Conservation (phyloP, 192 early-diverging fungal genomes). For the Lobosporangium transversale region DNA sequence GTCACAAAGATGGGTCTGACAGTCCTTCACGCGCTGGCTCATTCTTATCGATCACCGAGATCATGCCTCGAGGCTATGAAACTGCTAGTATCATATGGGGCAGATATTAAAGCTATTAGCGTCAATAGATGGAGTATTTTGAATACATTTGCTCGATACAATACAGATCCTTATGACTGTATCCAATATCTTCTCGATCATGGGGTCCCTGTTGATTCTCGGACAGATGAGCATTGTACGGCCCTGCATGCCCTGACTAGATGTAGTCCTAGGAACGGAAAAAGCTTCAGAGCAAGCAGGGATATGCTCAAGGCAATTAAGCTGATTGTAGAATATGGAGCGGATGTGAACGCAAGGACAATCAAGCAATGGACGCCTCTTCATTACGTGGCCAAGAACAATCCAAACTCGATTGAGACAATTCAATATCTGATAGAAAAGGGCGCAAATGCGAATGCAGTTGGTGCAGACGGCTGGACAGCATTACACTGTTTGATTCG, state of each 20-base stretch:
- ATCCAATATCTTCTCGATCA: constrained; percentile 61
- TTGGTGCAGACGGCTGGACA: constrained; percentile 70
- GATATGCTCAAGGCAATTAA: constrained; percentile 56
- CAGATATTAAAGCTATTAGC: constrained; percentile 69
- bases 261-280: constrained; percentile 44
- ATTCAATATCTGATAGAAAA: constrained; percentile 60
- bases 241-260: constrained; percentile 70
- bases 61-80: constrained; percentile 69
- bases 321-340: constrained; percentile 62
- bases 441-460: constrained; percentile 71
- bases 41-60: constrained; percentile 54
- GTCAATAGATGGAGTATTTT: constrained; percentile 71
- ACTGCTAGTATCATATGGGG: constrained; percentile 64
- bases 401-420: constrained; percentile 55
- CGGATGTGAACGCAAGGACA: constrained; percentile 63
- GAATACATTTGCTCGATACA: constrained; percentile 59
- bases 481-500: constrained; percentile 58
- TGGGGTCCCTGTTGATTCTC: constrained; percentile 64
- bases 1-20: constrained; percentile 40
- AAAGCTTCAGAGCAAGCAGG: constrained; percentile 36
- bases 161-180: constrained; percentile 54
- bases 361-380: constrained; percentile 59
- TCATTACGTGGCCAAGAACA: constrained; percentile 58
- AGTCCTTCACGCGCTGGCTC: constrained; percentile 44
- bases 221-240: constrained; percentile 73